A percentile compares a stretch with the other conserved stretches of the same genome.
These are phyloP conservation scores for Nissolia schottii DNA, from an alignment of 306 rosid species.

Conservation along the genomic window DNA sequence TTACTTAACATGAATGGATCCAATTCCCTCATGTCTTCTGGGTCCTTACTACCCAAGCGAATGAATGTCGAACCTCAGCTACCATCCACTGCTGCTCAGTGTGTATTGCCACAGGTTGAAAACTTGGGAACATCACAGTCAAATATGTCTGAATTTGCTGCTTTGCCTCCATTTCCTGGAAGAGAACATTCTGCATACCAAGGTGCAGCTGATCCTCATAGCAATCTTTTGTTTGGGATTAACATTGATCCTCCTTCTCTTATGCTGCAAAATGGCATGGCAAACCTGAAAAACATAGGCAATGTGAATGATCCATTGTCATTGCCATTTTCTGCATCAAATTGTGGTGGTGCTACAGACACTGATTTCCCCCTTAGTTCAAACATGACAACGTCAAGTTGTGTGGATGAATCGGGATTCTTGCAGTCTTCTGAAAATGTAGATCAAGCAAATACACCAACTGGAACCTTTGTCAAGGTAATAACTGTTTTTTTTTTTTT, in stretches of 20 bases:
- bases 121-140: conserved; percentile 46
- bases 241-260: conserved; percentile 74
- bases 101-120: conserved; percentile 55
- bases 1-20: conserved; percentile 47
- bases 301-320: conserved; percentile 50
- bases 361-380: conserved; percentile 61
- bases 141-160: conserved; percentile 45
- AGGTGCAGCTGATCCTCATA: conserved; percentile 68
- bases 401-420: conserved; percentile 70
- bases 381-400: conserved; percentile 53
- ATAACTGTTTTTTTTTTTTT: neutral
- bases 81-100: conserved; percentile 60
- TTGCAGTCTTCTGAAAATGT: conserved; percentile 74
- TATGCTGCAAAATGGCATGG: conserved; percentile 64
- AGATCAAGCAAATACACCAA: conserved; percentile 57
- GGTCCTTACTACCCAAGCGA: conserved; percentile 62
- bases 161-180: conserved; percentile 84
- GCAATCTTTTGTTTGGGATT: conserved; percentile 76
- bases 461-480: conserved; percentile 86
- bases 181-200: conserved; percentile 73
- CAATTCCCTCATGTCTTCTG: conserved; percentile 42
- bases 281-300: conserved; percentile 59
- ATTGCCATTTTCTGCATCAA: conserved; percentile 58
- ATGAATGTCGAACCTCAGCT: conserved; percentile 54
- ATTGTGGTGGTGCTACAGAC: conserved; percentile 54